Percentiles rank a stretch among this genome's conserved stretches.
These are phyloP conservation scores for Orbilia brochopaga DNA, from an alignment of 2,329 filamentous ascomycete genomes.

Conservation along the genomic window DNA sequence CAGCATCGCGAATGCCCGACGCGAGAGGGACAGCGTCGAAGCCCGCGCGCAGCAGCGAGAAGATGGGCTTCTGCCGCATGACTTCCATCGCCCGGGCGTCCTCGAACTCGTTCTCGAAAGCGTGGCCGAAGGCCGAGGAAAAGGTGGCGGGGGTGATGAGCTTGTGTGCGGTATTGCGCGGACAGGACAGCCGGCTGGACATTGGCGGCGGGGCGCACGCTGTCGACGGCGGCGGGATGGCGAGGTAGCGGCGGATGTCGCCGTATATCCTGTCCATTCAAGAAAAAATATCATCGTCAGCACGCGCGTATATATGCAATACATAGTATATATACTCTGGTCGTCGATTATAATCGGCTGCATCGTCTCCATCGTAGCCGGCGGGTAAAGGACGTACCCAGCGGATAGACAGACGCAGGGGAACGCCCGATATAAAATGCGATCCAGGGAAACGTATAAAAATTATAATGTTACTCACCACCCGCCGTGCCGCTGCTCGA, in stretches of 20 bases:
- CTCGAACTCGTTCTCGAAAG: conserved; percentile 45
- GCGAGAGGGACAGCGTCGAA: conserved; percentile 33
- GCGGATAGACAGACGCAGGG: neutral
- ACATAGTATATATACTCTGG: neutral
- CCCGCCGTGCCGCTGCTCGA: conserved; percentile 20
- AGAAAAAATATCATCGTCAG: neutral
- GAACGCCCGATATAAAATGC: no score
- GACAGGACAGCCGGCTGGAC: conserved; percentile 35
- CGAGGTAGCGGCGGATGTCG: conserved; percentile 38
- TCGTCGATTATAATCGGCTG: neutral
- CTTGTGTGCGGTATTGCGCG: conserved; percentile 28
- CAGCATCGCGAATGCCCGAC: conserved; percentile 7
- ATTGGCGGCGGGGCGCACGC: conserved; percentile 36
- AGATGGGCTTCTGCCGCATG: conserved; percentile 40
- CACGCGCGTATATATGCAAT: no score
- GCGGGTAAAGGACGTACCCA: no score
- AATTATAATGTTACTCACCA: conserved; percentile 45
- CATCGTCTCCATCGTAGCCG: no score
- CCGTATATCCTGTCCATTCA: conserved; percentile 34
- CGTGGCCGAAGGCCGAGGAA: conserved; percentile 32
- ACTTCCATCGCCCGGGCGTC: conserved; percentile 18
- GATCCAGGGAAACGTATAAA: neutral
- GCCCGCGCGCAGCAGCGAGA: conserved; percentile 31
- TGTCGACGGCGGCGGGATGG: conserved; percentile 27
- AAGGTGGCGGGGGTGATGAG: conserved; percentile 38